phyloP scores from a whole-genome alignment of 805 yeast species.

The Ogataea zsoltii region DNA sequence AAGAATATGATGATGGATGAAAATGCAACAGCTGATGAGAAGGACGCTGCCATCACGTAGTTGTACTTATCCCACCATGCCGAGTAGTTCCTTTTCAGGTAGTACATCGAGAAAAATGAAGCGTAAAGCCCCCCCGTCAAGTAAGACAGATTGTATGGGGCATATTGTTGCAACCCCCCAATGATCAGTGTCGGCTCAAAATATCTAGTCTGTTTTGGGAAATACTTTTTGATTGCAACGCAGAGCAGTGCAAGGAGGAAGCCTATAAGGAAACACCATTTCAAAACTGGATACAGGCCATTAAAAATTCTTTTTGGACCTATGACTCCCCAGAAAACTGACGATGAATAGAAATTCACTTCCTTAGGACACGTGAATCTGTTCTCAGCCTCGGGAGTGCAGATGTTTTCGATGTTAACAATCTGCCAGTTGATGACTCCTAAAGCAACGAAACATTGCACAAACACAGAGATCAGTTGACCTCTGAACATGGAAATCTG shows the following conservation, averaged over 20 bases:
- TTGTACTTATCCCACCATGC: constrained; percentile 81
- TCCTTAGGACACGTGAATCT: constrained; percentile 48
- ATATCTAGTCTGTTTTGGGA: constrained; percentile 31
- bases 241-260: constrained; percentile 44
- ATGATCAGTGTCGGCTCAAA: constrained; percentile 60
- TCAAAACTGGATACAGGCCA: constrained; percentile 49
- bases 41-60: constrained; percentile 63
- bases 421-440: constrained; percentile 40
- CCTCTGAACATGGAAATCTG: constrained; percentile 60
- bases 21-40: constrained; percentile 68
- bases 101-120: constrained; percentile 53
- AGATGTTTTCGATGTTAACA: constrained; percentile 42
- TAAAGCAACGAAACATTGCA: constrained; percentile 45
- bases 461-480: constrained; percentile 45
- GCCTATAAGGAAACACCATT: constrained; percentile 64
- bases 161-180: constrained; percentile 59
- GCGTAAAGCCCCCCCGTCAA: constrained; percentile 56
- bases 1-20: constrained; percentile 60
- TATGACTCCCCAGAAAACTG: constrained; percentile 65
- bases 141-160: constrained; percentile 75
- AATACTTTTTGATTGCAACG: constrained; percentile 38
- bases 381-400: constrained; percentile 42
- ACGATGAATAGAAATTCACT: constrained; percentile 51
- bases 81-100: constrained; percentile 53
- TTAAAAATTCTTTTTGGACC: constrained; percentile 63